Base-by-base conservation (phyloP, 2,329 filamentous ascomycete genomes). In the Teratosphaeriaceae sp. region DNA sequence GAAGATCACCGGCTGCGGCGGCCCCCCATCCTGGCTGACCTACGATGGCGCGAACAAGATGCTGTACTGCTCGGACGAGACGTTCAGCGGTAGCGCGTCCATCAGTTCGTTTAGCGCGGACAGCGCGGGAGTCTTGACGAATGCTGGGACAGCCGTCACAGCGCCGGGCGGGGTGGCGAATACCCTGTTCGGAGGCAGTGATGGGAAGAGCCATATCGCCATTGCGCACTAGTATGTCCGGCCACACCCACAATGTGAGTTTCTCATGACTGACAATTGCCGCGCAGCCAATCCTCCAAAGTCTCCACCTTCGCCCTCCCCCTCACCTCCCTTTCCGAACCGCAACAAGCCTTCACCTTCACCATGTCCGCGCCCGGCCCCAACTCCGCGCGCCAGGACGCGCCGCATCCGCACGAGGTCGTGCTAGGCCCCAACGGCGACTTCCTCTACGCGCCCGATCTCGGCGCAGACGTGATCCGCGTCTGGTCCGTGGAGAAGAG, bases 321-420 rank as follows among this genome's bases (percentile, higher is more conserved):
- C 2, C 46, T 65, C 40, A 56, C 24, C 7, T 35, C 44, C 26
- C 52, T 51, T 15, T 54, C 53, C n/a, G 50, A 56, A 38, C 52
- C 60, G 6, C 51, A 60, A 1, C 54, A 57, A 20, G 45, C 51
- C 37, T 30, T 56, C 24, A 41, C 44, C 15, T 57, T 55, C 47
- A 52, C 48, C 16, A 42, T 56, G 13, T 43, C 43, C 15, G 40
- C 44, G 8, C 47, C 50, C 2, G 57, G 56, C 15, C 53, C 54
- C 7, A 48, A 50, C 30, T 60, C 70, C 4, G 57, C 51, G 21
- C 70, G 76, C 15, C 76, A 80, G 55, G 70, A 78, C 43, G 68
- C 66, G 4, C 66, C 75, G 4, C 76, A 80, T 51, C 75, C 74
- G 5, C 76, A 79, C 60, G 67, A 72, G 15, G 68, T 68, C 5